A percentile compares a stretch with the other conserved stretches of the same genome.
These are phyloP conservation scores for Datura wrightii DNA, from an alignment of 257 asterid genomes.

Conservation along the genomic window DNA sequence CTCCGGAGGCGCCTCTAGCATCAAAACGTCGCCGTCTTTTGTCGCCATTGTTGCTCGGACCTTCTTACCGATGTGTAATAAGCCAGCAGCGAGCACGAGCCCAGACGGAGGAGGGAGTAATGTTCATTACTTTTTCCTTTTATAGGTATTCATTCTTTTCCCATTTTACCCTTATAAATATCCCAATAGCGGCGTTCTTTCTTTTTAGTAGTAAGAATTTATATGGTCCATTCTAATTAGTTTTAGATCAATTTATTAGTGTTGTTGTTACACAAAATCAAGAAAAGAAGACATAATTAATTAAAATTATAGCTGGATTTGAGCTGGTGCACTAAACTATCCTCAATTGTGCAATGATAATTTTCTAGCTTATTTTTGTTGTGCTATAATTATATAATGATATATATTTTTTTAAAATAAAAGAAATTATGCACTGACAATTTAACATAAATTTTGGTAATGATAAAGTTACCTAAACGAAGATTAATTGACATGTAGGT, in stretches of 20 bases:
- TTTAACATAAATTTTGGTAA: not conserved
- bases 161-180: not conserved
- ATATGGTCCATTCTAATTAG: not conserved
- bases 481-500: no score
- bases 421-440: no score
- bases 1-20: constrained; percentile 92
- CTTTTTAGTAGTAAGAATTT: not conserved
- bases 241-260: not conserved
- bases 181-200: not conserved
- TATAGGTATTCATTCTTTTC: not conserved
- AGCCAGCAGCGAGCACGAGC: not conserved
- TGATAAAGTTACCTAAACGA: not conserved
- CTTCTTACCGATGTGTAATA: not conserved
- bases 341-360: no score
- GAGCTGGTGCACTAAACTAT: no score
- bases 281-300: no score
- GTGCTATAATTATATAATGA: no score
- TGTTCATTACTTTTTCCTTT: not conserved
- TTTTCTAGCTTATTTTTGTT: no score
- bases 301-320: no score
- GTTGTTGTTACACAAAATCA: no score
- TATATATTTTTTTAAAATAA: no score
- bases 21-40: constrained; percentile 59
- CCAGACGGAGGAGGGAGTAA: not conserved
- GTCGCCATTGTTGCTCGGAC: constrained; percentile 42